A percentile compares a stretch with the other conserved stretches of the same genome.
Evolutionary conservation across 2,329 filamentous ascomycete species (phyloP).

Genomic region (Aspergillus sclerotialis): DNA sequence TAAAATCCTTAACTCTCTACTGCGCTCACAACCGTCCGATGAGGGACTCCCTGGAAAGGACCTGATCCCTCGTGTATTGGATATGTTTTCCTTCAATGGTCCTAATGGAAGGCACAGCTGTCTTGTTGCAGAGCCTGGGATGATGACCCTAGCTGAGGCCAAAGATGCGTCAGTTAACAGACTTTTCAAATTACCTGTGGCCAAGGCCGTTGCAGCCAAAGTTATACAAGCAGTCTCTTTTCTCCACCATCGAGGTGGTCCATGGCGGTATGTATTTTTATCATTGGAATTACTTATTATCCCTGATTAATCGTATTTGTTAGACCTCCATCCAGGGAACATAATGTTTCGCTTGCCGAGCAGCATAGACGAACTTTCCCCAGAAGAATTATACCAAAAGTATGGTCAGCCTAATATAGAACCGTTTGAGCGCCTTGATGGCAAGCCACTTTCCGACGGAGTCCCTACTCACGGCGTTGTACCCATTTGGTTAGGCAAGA

Average conservation of each 20-base stretch:
- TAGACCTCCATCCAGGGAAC: constrained; percentile 16
- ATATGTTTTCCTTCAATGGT: constrained; percentile 11
- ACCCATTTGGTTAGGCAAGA: constrained; percentile 17
- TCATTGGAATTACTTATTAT: neutral
- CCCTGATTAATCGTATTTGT: too few relatives aligned
- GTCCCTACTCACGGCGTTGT: constrained; percentile 13
- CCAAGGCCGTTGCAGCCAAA: constrained; percentile 12
- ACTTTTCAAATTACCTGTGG: constrained; percentile 10
- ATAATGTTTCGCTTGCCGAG: constrained; percentile 12
- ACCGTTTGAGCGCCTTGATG: constrained; percentile 11
- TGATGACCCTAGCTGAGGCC: constrained; percentile 12
- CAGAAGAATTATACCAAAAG: constrained; percentile 11
- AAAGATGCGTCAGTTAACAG: constrained; percentile 13
- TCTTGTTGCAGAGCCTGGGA: constrained; percentile 12
- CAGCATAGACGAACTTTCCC: constrained; percentile 10
- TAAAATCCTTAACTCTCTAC: too few relatives aligned
- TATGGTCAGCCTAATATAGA: constrained; percentile 9
- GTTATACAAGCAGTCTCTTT: constrained; percentile 13
- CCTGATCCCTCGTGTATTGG: constrained; percentile 8
- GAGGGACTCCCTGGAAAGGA: constrained; percentile 9
- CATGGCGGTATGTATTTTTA: constrained; percentile 14
- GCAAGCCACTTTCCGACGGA: constrained; percentile 7
- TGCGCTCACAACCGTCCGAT: too few relatives aligned
- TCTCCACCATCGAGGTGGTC: constrained; percentile 15
- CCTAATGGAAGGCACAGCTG: constrained; percentile 15